Evolutionary conservation across 208 protist species (phyloP).

Genomic region (Phytomonas sp.): DNA sequence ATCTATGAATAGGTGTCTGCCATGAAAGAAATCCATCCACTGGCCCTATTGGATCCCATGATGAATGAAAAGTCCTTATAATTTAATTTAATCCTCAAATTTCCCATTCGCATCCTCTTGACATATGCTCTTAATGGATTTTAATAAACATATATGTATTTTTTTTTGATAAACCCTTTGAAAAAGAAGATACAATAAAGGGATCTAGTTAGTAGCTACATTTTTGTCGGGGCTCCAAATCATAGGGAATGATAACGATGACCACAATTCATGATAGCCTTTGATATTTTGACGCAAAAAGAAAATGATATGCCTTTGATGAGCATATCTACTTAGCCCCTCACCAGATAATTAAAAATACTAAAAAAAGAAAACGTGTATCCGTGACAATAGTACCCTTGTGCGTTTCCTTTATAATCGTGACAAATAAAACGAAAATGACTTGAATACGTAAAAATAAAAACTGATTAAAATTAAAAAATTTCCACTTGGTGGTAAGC

Average conservation of each 20-base stretch:
- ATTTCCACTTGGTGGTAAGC: neutral
- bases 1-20: neutral
- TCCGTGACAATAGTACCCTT: neutral
- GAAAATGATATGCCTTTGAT: neutral
- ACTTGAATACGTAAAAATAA: slow-evolving; percentile 7
- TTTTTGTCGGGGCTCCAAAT: neutral
- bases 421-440: slow-evolving; percentile 9
- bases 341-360: slow-evolving; percentile 4
- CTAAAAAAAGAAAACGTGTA: slow-evolving; percentile 11
- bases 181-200: slow-evolving; percentile 9
- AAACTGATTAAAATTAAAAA: neutral
- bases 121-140: slow-evolving; percentile 89
- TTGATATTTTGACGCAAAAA: neutral
- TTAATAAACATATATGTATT: neutral
- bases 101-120: slow-evolving; percentile 87
- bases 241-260: slow-evolving; percentile 1
- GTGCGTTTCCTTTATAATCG: slow-evolving; percentile 5
- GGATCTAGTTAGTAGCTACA: neutral
- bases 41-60: neutral
- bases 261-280: neutral
- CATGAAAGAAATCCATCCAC: slow-evolving; percentile 2
- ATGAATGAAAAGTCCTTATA: neutral
- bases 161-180: neutral
- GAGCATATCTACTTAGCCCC: neutral
- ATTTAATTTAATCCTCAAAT: slow-evolving; percentile 17